A percentile compares a stretch with the other conserved stretches of the same genome.
Conservation (phyloP, 108 stramenopile species). For the Fistulifera solaris region DNA sequence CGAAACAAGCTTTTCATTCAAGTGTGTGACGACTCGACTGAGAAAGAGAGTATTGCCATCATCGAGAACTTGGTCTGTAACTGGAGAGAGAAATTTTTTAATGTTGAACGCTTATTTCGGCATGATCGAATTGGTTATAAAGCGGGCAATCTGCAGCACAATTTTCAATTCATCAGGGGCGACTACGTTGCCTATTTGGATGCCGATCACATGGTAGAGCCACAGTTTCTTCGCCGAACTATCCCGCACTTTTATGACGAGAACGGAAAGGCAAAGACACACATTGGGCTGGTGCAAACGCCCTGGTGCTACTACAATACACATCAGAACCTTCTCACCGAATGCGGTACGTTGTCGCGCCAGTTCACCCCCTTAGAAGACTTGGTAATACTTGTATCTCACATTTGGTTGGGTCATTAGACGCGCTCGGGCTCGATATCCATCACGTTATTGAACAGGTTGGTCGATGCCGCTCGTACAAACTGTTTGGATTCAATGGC, state of each 20-base stretch:
- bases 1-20: conserved; percentile 14
- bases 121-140: conserved; percentile 20
- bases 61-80: not conserved
- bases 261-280: conserved; percentile 3
- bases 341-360: conserved; percentile 1
- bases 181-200: conserved; percentile 21
- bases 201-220: conserved; percentile 18
- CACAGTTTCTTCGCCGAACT: conserved; percentile 6
- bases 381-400: too few species aligned
- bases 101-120: conserved; percentile 3
- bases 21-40: conserved; percentile 19
- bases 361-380: too few species aligned
- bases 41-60: conserved; percentile 9
- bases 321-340: conserved; percentile 18
- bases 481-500: conserved; percentile 19
- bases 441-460: conserved; percentile 8
- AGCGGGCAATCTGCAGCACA: conserved; percentile 10
- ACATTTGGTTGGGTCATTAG: too few species aligned
- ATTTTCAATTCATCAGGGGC: conserved; percentile 7
- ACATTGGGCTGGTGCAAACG: conserved; percentile 17
- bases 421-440: conserved; percentile 14
- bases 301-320: conserved; percentile 27
- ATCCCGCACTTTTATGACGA: conserved; percentile 14
- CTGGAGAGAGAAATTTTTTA: conserved; percentile 6
- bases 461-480: conserved; percentile 2